These are phyloP conservation scores for Colletotrichum viniferum DNA, from an alignment of 2,329 filamentous ascomycete species.

Conservation along the genomic window DNA sequence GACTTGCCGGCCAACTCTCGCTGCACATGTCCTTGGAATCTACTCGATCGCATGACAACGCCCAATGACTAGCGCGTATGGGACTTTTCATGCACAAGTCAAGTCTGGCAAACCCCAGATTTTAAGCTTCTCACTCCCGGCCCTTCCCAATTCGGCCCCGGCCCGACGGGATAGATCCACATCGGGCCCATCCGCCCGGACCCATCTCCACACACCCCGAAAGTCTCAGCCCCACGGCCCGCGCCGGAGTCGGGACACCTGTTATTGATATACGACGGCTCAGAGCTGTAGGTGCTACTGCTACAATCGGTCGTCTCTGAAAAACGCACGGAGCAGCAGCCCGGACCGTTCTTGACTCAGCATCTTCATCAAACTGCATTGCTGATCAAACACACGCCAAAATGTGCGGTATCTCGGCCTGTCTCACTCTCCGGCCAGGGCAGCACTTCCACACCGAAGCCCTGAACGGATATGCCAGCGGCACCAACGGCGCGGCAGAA, in stretches of 20 bases:
- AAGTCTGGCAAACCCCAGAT: background rate
- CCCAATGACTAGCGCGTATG: fast-evolving
- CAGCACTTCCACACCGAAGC: background rate
- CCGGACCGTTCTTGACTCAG: background rate
- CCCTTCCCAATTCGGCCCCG: background rate
- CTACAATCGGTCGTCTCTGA: background rate
- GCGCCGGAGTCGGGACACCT: background rate
- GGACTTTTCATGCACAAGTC: background rate
- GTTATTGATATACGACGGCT: background rate
- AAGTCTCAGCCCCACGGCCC: background rate
- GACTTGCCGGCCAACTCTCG: background rate
- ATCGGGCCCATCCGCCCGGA: background rate
- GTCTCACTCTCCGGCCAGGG: background rate
- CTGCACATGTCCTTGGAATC: fast-evolving
- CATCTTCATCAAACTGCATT: background rate
- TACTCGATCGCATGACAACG: fast-evolving
- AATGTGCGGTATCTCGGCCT: constrained; percentile 10
- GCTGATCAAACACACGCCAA: background rate
- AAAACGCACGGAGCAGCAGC: background rate
- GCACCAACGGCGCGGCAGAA: background rate
- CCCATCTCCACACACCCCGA: background rate
- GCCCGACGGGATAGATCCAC: background rate
- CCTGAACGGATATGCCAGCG: background rate
- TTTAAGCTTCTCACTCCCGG: background rate
- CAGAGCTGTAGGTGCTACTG: background rate